Base-by-base conservation (phyloP, 352 stramenopile species). In the Phytophthora syringae region DNA sequence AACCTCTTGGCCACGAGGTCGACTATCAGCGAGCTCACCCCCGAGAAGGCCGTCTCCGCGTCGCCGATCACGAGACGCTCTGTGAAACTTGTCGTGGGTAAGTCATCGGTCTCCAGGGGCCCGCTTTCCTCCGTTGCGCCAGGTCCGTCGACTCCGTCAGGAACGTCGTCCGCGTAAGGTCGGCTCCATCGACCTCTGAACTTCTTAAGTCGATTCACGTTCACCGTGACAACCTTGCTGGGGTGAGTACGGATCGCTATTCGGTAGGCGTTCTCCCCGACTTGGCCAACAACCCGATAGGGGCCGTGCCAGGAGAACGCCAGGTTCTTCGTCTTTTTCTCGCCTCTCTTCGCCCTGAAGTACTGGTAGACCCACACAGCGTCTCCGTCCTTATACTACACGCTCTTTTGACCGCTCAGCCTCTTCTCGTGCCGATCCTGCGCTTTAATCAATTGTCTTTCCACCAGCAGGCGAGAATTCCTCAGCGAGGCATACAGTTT, bases 171-270 rank as follows among this genome's bases (percentile, higher is more conserved):
- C n/a, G 21, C n/a, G 6, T 15, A n/a, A 7, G 52, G 52, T 1
- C 43, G 21, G 2, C 28, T 54, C 43, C 44, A 49, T 2, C n/a
- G 22, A 0, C 43, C 54, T 3, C 32, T 18, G 12, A 18, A 62
- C 2, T 28, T 28, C 43, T 62, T 62, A 0, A 62, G 4, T n/a
- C 54, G 11, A 9, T 62, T 62, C 6, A 62, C 54, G 9, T 54
- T 50, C 5, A 62, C 12, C 0, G 54, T 37, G 0, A 62, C 54
- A 1, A 52, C 32, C 16, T 54, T 49, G 22, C 15, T 20, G 0
- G 28, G 39, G 13, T 52, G 52, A 1, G 39, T 11, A 2, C 40
- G 40, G 15, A 60, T 52, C 0, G 40, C 52, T 1, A 60, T 18
- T 0, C 40, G 18, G 12, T 52, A 52, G 1, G 18, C 18, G 27